A percentile compares a stretch with the other conserved stretches of the same genome.
These are phyloP conservation scores for Malus orientalis DNA, from an alignment of 306 rosid species.

Conservation along the genomic window DNA sequence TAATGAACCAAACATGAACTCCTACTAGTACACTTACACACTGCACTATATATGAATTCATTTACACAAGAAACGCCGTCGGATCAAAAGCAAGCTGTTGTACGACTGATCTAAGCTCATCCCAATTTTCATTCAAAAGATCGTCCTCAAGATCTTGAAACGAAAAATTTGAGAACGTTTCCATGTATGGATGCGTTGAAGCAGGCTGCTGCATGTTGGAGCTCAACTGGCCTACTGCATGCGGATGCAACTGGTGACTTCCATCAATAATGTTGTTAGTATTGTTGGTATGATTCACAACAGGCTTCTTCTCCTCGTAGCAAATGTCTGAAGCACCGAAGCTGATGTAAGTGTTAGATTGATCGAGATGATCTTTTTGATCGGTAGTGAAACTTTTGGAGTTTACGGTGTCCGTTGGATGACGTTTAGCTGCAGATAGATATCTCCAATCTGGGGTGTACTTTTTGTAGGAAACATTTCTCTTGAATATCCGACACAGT, in stretches of 20 bases:
- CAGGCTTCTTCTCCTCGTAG: constrained; percentile 33
- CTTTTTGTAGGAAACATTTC: constrained; percentile 50
- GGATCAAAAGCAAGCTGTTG: constrained; percentile 58
- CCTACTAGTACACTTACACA: background rate
- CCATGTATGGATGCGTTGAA: constrained; percentile 18
- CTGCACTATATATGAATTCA: background rate
- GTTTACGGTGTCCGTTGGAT: constrained; percentile 8
- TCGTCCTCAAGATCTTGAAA: constrained; percentile 13
- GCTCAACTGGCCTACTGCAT: constrained; percentile 15
- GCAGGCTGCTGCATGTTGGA: background rate
- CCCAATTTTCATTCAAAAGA: constrained; percentile 53
- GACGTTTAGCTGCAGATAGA: constrained; percentile 17
- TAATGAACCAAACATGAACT: background rate
- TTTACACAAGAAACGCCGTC: background rate
- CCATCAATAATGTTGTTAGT: background rate
- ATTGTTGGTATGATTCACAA: background rate
- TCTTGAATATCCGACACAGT: constrained; percentile 70
- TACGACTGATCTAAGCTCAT: constrained; percentile 69
- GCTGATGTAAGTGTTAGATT: constrained; percentile 21
- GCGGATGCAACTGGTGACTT: constrained; percentile 14
- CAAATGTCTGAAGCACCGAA: constrained; percentile 27
- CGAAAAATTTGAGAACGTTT: constrained; percentile 32
- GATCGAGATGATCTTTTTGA: background rate
- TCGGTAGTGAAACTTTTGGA: constrained; percentile 9
- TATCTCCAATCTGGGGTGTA: constrained; percentile 43